phyloP scores from a whole-genome alignment of 1,139 yeast species.

The Chernovozyma sophiae-reginae region DNA sequence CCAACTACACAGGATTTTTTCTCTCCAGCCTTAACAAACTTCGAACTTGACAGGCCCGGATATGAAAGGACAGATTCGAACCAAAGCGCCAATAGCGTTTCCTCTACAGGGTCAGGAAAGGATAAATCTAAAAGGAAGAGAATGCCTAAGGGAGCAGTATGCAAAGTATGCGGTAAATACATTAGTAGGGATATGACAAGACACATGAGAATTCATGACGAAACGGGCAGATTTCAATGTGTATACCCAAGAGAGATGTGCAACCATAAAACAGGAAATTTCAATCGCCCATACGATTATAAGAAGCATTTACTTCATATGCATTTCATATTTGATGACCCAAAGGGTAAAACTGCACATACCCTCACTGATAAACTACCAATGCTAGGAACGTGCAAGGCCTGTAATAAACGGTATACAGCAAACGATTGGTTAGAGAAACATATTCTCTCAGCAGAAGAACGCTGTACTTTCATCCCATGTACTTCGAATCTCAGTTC shows the following conservation, averaged over 20 bases:
- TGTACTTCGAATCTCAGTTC: too few relatives aligned
- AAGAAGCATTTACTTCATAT: conserved; percentile 44
- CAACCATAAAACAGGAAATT: conserved; percentile 42
- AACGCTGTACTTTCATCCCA: conserved; percentile 15
- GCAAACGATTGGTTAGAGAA: conserved; percentile 42
- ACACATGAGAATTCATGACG: conserved; percentile 46
- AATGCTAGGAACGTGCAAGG: conserved; percentile 34
- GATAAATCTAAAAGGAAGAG: conserved; percentile 25
- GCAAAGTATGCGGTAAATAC: conserved; percentile 39
- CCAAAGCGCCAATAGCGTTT: conserved; percentile 20
- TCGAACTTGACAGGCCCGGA: conserved; percentile 8
- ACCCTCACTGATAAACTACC: conserved; percentile 44
- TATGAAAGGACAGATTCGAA: conserved; percentile 20
- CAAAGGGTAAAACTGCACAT: conserved; percentile 38
- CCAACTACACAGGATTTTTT: neutral
- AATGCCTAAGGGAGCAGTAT: conserved; percentile 35
- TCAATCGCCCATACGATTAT: conserved; percentile 47
- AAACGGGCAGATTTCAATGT: conserved; percentile 44
- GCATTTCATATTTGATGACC: conserved; percentile 44
- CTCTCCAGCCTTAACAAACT: neutral
- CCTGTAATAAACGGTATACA: conserved; percentile 31
- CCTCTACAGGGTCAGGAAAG: conserved; percentile 6
- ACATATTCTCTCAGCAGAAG: conserved; percentile 29
- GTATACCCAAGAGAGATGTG: conserved; percentile 41
- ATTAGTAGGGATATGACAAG: conserved; percentile 43